These are phyloP conservation scores for Gillenia trifoliata DNA, from an alignment of 306 rosid genomes.

Conservation along the genomic window DNA sequence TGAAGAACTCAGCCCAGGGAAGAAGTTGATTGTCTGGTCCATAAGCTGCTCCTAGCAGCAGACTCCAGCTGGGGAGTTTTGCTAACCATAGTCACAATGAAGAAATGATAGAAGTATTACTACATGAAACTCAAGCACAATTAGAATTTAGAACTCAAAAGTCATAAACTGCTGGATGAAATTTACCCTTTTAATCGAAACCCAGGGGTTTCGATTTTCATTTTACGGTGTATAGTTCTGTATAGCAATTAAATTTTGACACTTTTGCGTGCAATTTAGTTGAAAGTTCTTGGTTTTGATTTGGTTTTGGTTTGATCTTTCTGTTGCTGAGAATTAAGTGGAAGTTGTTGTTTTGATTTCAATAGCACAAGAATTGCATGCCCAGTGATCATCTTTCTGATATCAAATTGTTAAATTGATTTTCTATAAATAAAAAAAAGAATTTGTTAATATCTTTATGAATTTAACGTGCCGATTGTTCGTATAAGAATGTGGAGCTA, in stretches of 20 bases:
- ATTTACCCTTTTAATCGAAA: slow-evolving; percentile 1
- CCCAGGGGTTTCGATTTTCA: no score
- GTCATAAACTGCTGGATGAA: not conserved
- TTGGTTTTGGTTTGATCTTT: not conserved
- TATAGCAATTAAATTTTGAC: not conserved
- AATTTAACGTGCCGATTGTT: not conserved
- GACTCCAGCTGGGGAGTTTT: slow-evolving; percentile 66
- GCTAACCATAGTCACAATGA: slow-evolving; percentile 58
- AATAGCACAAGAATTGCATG: not conserved
- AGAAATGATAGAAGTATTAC: slow-evolving; percentile 26
- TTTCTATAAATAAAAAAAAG: no score
- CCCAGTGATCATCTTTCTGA: not conserved
- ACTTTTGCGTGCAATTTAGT: not conserved
- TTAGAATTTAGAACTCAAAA: slow-evolving; percentile 3
- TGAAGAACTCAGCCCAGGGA: slow-evolving; percentile 73
- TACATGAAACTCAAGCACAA: slow-evolving; percentile 14
- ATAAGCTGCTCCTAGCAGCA: slow-evolving; percentile 51
- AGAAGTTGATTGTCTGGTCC: slow-evolving; percentile 56
- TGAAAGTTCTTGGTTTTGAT: not conserved
- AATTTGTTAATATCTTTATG: not conserved
- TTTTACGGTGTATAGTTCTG: not conserved
- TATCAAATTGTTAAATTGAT: not conserved
- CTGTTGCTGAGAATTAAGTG: no score
- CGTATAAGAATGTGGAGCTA: not conserved
- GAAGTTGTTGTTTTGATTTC: not conserved